Base-by-base conservation (phyloP, 1,284 basidiomycete genomes). In the Sanguinoderma infundibulare region DNA sequence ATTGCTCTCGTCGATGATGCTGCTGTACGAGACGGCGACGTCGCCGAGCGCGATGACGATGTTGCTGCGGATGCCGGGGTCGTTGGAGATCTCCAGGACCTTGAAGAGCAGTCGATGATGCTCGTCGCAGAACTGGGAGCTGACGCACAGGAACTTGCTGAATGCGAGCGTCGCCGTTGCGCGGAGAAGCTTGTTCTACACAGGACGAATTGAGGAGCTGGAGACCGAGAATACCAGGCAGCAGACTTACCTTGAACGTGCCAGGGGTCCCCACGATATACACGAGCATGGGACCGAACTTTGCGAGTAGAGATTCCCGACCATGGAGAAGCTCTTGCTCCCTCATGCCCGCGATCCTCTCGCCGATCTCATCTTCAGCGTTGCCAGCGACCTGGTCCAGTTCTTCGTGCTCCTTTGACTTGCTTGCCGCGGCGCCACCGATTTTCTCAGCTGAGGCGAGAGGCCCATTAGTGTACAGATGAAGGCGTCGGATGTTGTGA, bases 331-430 rank as follows among this genome's bases (percentile, higher is more conserved):
- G 80, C 77, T 98, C 96, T 15, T 84, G 86, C 77, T 99, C 98
- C 32, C 94, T 83, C 58, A 98, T 86, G 1, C 79, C 84, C 2
- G 89, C 87, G 47, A 99, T 92, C 5, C 91, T 84, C 62, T 99
- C 98, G 17, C 96, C 97, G 68, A 98, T 97, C 72, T 99, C 97
- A 74, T 99, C 97, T 75, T 99, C 97, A 22, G 96, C 96, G 69
- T 97, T 98, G 3, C 98, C 97, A 1, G 94, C 95, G 2, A 99
- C 97, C 70, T 98, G 96, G 67, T 99, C 97, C 0, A 99, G 86
- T 72, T 98, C 96, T 69, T 97, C 95, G 15, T 79, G 84, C 38
- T 92, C 90, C 72, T 95, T 94, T 12, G 79, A 69, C 39, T 51
- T 70, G 62, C 75, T 71, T 67, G 30, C 76, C 73, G 61, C 72